A percentile compares a stretch with the other conserved stretches of the same genome.
Conservation (phyloP, 345 rosid species). For the Syzygium grande region DNA sequence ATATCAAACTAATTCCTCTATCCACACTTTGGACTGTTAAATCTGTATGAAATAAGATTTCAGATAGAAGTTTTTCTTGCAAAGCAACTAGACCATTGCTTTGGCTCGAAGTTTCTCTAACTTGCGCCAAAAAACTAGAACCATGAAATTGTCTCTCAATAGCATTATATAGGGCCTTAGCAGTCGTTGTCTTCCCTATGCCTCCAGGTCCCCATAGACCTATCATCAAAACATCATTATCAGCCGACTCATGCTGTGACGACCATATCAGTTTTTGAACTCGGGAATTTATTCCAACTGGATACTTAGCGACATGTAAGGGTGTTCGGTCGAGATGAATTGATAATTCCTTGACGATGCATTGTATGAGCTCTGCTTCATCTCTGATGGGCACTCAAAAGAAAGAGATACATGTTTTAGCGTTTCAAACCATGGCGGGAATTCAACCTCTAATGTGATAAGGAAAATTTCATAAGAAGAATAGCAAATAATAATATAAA, state of each 20-base stretch:
- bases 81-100: not conserved
- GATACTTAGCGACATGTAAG: not conserved
- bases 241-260: not conserved
- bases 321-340: not conserved
- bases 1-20: not conserved
- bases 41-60: rapidly evolving
- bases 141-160: not conserved
- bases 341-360: not conserved
- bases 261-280: not conserved
- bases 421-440: not conserved
- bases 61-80: not conserved
- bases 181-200: not conserved
- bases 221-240: not conserved
- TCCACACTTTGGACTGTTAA: rapidly evolving
- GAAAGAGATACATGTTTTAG: not conserved
- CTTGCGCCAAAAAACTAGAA: not conserved
- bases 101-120: not conserved
- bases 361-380: not conserved
- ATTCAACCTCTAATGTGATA: not conserved
- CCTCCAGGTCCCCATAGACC: not conserved
- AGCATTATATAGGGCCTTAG: not conserved
- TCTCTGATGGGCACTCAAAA: not conserved
- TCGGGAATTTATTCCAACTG: not conserved
- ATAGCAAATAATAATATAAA: no score
- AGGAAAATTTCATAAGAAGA: not conserved